Percentiles rank a stretch among this genome's conserved stretches.
Conservation (phyloP, 2,329 filamentous ascomycete species). For the Ambrosiella beaveri region DNA sequence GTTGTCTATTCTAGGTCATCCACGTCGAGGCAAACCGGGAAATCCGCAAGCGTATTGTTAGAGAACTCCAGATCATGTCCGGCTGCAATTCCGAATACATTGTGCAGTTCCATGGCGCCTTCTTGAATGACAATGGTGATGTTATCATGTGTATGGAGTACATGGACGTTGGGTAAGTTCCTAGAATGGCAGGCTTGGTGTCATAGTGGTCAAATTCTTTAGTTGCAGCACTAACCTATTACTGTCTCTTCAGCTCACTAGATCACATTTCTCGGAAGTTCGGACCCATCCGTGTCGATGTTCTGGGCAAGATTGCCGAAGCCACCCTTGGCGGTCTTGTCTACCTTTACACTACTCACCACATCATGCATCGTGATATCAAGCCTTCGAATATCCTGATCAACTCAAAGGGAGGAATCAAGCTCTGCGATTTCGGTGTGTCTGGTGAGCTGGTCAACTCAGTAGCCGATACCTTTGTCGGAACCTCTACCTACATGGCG, state of each 20-base stretch:
- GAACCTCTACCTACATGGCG: conserved; percentile 98
- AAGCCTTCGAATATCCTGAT: conserved; percentile 96
- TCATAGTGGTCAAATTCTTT: not conserved
- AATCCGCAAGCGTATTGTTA: conserved; percentile 88
- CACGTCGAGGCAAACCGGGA: conserved; percentile 97
- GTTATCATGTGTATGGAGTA: conserved; percentile 99
- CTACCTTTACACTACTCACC: conserved; percentile 86
- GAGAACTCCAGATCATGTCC: conserved; percentile 96
- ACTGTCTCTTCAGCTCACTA: conserved; percentile 47
- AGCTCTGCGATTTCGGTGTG: conserved; percentile 97
- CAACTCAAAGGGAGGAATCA: conserved; percentile 87
- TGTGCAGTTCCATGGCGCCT: conserved; percentile 94
- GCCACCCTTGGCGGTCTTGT: conserved; percentile 83
- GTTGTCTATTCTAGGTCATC: conserved; percentile 49
- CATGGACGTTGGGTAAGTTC: conserved; percentile 87
- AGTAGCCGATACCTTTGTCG: conserved; percentile 93
- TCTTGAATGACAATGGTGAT: conserved; percentile 89
- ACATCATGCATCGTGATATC: conserved; percentile 98
- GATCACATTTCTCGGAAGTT: conserved; percentile 90
- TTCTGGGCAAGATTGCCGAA: conserved; percentile 93
- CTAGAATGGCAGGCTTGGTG: no score
- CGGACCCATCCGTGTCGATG: conserved; percentile 86
- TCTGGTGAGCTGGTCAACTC: conserved; percentile 96
- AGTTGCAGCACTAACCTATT: not conserved
- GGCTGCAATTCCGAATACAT: conserved; percentile 95